phyloP scores from a whole-genome alignment of 2,329 filamentous ascomycete species.

The Fusarium anguioides region DNA sequence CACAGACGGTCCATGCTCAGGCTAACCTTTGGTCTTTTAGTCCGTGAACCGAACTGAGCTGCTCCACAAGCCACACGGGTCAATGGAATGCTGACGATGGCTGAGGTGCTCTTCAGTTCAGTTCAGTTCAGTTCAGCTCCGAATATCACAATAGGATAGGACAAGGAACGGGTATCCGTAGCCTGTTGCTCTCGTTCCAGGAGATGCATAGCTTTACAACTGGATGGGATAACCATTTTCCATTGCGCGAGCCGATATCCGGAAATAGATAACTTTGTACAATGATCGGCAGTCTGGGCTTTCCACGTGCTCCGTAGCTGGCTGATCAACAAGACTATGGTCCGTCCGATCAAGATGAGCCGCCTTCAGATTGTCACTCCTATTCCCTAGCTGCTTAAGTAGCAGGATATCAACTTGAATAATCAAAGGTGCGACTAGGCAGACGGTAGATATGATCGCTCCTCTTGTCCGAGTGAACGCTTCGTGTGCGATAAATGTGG shows the following conservation, averaged over 20 bases:
- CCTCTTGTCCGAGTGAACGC: not conserved
- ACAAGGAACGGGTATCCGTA: not conserved
- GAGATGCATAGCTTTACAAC: slow-evolving; percentile 16
- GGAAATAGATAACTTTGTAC: too few relatives aligned
- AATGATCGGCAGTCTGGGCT: slow-evolving; percentile 29
- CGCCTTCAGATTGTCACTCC: not conserved
- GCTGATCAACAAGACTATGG: slow-evolving; percentile 1
- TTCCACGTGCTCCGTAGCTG: slow-evolving; percentile 8
- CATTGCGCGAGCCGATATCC: slow-evolving; percentile 6
- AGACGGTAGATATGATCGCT: not conserved
- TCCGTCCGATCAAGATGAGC: slow-evolving; percentile 8
- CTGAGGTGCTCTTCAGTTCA: not conserved
- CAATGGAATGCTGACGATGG: slow-evolving; percentile 39
- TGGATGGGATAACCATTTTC: slow-evolving; percentile 25
- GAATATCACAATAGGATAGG: not conserved
- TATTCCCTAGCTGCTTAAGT: not conserved
- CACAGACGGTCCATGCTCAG: slow-evolving; percentile 21
- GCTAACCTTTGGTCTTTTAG: slow-evolving; percentile 24
- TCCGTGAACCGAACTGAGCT: slow-evolving; percentile 15
- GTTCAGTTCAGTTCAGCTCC: slow-evolving; percentile 4
- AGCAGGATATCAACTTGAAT: not conserved
- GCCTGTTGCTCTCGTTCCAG: slow-evolving; percentile 16
- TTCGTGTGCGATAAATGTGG: not conserved
- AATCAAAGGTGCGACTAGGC: not conserved
- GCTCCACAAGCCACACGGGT: slow-evolving; percentile 48